These are phyloP conservation scores for Kondoa subrosea DNA, from an alignment of 768 basidiomycete species.

Conservation along the genomic window DNA sequence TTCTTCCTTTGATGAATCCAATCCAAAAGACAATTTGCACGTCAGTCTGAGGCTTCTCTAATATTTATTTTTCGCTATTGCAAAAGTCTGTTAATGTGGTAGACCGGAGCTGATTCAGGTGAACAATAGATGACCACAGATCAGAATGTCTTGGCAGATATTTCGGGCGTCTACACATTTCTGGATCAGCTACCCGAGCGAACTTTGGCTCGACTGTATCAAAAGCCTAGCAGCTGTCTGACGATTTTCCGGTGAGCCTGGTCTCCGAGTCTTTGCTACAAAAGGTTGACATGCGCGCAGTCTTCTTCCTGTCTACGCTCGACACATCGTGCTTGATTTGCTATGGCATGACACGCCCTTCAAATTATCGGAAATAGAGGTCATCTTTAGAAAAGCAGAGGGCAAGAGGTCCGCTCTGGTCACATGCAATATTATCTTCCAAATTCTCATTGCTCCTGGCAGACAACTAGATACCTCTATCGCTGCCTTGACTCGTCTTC, in stretches of 20 bases:
- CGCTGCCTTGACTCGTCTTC: conserved; percentile 45
- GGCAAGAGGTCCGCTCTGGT: conserved; percentile 13
- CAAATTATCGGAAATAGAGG: conserved; percentile 41
- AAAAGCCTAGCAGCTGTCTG: conserved; percentile 70
- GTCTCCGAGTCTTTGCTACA: conserved; percentile 1
- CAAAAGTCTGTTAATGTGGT: background rate
- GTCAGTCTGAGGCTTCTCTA: conserved; percentile 19
- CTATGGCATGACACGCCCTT: conserved; percentile 73
- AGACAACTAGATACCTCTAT: conserved; percentile 61
- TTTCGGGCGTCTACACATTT: conserved; percentile 37
- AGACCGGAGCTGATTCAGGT: background rate
- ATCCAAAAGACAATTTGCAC: conserved; percentile 20
- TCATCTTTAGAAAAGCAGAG: conserved; percentile 17
- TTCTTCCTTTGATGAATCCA: background rate
- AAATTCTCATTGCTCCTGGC: conserved; percentile 12
- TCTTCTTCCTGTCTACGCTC: conserved; percentile 56
- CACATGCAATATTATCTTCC: conserved; percentile 1
- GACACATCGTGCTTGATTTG: conserved; percentile 71
- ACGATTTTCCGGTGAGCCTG: conserved; percentile 61
- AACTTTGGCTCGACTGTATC: conserved; percentile 60
- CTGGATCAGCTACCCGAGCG: conserved; percentile 63
- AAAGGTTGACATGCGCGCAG: conserved; percentile 33
- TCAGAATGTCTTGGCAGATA: conserved; percentile 7
- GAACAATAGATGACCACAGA: background rate
- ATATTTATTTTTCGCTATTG: background rate